Base-by-base conservation (phyloP, 2,329 filamentous ascomycete genomes). In the Cladosporium colombiae region DNA sequence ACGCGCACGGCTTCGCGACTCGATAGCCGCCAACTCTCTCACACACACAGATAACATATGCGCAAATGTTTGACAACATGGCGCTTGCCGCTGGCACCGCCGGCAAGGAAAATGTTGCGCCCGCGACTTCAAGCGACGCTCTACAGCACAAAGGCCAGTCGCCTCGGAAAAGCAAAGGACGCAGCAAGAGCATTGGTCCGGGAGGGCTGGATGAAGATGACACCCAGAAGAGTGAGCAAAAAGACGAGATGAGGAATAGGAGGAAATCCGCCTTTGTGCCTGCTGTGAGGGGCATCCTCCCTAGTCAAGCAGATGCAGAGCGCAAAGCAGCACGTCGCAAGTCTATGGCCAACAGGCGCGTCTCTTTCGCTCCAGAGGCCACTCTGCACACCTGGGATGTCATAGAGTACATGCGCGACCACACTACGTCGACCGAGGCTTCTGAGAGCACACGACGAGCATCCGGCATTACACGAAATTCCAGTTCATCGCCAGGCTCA, bases 331-430 rank as follows among this genome's bases (percentile, higher is more conserved):
- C 92, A 53, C 89, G 95, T 69, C 87, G 95, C 71, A 98, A 98
- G 77, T 76, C 74, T 33, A 69, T 74, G 55, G 86, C 94, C 57
- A 96, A 95, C 76, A 88, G 95, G 74, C 88, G 95, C 74, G 95
- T 99, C 37, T 98, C 94, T 0, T 99, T 99, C 78, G 95, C 95
- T 5, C 95, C 95, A 1, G 95, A 99, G 79, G 95, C 95, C 14
- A 99, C 95, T 3, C 84, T 99, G 40, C 95, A 99, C 76, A 99
- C 95, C 0, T 98, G 96, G 85, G 93, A 98, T 74, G 93, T 95
- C 65, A 87, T 97, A 53, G 94, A 98, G 74, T 91, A 93, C 68
- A 85, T 88, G 75, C 92, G 93, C 74, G 93, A 97, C 75, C 92
- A 92, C 23, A 96, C 93, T 1, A 91, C 89, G 16, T 89, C 88